phyloP scores from a whole-genome alignment of 1,284 basidiomycete species.

The Irpex rosettiformis region DNA sequence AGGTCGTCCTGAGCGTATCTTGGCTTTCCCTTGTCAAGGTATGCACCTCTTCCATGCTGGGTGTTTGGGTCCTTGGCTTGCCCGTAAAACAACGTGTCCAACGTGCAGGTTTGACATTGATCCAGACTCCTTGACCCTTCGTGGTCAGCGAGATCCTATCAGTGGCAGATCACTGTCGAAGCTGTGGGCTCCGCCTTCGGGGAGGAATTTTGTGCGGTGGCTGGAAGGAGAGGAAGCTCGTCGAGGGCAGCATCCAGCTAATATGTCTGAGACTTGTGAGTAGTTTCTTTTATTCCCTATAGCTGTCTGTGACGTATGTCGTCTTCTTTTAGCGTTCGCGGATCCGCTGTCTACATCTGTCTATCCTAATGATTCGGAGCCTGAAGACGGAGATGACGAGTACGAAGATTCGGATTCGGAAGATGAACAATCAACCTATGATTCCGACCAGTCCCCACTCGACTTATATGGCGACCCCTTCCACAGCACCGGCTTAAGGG shows the following conservation, averaged over 20 bases:
- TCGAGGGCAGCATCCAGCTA: background rate
- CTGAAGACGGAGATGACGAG: background rate
- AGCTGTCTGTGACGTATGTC: background rate
- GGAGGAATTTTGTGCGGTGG: slow-evolving; percentile 22
- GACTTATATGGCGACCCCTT: background rate
- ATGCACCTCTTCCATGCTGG: slow-evolving; percentile 29
- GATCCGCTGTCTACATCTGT: background rate
- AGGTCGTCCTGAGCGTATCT: slow-evolving; percentile 7
- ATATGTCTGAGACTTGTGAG: background rate
- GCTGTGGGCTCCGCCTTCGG: slow-evolving; percentile 24
- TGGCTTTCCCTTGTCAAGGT: slow-evolving; percentile 30
- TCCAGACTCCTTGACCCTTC: slow-evolving; percentile 26
- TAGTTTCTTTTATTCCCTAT: background rate
- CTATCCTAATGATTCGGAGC: background rate
- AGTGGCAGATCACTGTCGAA: background rate
- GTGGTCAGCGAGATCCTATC: slow-evolving; percentile 3
- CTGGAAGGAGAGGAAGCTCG: slow-evolving; percentile 22
- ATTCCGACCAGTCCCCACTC: background rate
- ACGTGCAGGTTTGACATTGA: slow-evolving; percentile 31
- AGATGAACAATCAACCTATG: background rate
- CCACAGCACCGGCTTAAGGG: background rate
- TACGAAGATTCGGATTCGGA: background rate
- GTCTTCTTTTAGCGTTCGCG: background rate
- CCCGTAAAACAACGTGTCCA: slow-evolving; percentile 31
- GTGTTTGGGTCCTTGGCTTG: slow-evolving; percentile 28